Conservation (phyloP, 495 filamentous ascomycete species). For the Elasticomyces elasticus region DNA sequence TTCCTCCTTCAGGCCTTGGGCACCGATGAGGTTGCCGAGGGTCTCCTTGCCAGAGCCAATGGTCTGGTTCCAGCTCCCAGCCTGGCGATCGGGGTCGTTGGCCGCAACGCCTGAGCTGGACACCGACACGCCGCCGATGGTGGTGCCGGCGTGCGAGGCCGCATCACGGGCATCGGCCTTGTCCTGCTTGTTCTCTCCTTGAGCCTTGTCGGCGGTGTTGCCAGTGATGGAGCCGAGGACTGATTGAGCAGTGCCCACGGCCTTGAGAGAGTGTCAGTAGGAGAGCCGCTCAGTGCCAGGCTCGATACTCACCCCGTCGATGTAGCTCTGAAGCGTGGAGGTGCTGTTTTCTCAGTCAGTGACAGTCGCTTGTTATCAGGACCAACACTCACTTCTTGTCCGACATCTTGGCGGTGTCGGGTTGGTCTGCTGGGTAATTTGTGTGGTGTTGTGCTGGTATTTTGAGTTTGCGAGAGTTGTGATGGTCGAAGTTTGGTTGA, state of each 20-base stretch:
- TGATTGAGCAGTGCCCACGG: slow-evolving; percentile 61
- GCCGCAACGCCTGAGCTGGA: slow-evolving; percentile 59
- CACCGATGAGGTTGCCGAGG: slow-evolving; percentile 64
- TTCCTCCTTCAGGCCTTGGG: slow-evolving; percentile 59
- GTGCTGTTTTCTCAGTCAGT: slow-evolving; percentile 24
- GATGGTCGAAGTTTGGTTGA: neutral
- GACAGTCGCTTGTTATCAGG: too few species aligned
- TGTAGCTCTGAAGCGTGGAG: slow-evolving; percentile 23
- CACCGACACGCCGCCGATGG: slow-evolving; percentile 57
- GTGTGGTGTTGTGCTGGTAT: neutral
- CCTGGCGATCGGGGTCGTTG: slow-evolving; percentile 60
- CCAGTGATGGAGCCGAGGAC: slow-evolving; percentile 67
- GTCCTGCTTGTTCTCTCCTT: slow-evolving; percentile 27
- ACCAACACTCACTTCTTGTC: too few species aligned
- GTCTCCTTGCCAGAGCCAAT: slow-evolving; percentile 76
- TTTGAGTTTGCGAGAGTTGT: neutral
- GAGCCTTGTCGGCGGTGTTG: slow-evolving; percentile 48
- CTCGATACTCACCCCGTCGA: slow-evolving; percentile 14
- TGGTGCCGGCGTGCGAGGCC: slow-evolving; percentile 60
- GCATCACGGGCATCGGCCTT: slow-evolving; percentile 55
- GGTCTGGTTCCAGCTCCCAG: slow-evolving; percentile 75
- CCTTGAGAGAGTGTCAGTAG: slow-evolving; percentile 40
- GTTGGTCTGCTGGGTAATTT: neutral
- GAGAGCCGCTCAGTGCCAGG: neutral
- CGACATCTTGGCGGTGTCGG: neutral